These are phyloP conservation scores for Blastocystis sp. DNA, from an alignment of 352 stramenopile species.

Conservation along the genomic window DNA sequence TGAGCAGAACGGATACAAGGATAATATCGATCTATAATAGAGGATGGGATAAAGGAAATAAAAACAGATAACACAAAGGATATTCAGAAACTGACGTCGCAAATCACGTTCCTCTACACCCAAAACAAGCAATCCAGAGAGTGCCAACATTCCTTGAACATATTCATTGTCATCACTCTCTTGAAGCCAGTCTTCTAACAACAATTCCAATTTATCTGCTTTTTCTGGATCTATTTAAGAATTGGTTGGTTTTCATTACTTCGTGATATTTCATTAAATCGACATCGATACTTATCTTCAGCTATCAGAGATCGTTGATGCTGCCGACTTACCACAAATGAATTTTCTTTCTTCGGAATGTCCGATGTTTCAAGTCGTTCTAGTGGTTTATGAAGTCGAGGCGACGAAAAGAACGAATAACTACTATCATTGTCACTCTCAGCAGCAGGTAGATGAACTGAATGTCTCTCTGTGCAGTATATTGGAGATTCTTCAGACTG, in stretches of 20 bases:
- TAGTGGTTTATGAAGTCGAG: neutral
- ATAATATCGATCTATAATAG: conserved; percentile 13
- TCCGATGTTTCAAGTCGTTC: neutral
- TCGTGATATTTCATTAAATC: conserved; percentile 29
- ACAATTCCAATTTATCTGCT: neutral
- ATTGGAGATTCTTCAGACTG: too few species aligned
- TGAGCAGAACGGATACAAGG: neutral
- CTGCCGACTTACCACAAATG: neutral
- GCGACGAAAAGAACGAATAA: neutral
- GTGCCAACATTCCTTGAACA: conserved; percentile 37
- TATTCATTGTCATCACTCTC: neutral
- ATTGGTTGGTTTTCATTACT: neutral
- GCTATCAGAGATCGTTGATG: neutral
- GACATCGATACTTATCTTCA: conserved; percentile 41
- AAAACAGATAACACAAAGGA: neutral
- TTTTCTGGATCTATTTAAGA: conserved; percentile 8
- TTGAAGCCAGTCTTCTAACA: conserved; percentile 38
- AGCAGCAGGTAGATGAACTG: neutral
- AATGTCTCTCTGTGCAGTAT: neutral
- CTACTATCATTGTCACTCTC: neutral
- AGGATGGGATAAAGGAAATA: neutral
- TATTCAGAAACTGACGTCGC: conserved; percentile 13
- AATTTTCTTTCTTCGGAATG: neutral
- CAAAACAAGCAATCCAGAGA: conserved; percentile 29
- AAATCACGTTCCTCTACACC: neutral